These are phyloP conservation scores for Cladosporium velox DNA, from an alignment of 2,329 filamentous ascomycete species.

Conservation along the genomic window DNA sequence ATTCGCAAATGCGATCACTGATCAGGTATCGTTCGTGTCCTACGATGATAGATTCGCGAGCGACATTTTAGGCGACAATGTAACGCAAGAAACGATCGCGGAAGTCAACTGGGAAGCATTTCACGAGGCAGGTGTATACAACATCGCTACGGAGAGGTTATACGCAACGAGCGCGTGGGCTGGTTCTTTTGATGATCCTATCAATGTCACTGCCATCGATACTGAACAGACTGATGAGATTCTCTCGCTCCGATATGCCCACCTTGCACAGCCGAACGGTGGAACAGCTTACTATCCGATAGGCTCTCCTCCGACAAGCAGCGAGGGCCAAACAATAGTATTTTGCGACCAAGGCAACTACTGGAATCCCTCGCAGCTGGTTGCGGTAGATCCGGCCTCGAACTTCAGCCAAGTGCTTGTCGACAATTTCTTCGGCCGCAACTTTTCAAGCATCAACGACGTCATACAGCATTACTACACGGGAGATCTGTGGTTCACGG, in stretches of 20 bases:
- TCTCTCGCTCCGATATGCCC: constrained; percentile 30
- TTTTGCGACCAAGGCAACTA: constrained; percentile 39
- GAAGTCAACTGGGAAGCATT: constrained; percentile 34
- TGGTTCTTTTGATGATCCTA: constrained; percentile 34
- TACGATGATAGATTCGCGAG: constrained; percentile 36
- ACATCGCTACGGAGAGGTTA: constrained; percentile 40
- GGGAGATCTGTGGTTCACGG: constrained; percentile 63
- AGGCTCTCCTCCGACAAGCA: constrained; percentile 34
- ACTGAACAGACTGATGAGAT: constrained; percentile 32
- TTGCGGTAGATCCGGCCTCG: constrained; percentile 32
- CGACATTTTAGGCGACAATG: constrained; percentile 35
- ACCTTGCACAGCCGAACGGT: constrained; percentile 36
- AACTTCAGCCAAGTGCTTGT: constrained; percentile 44
- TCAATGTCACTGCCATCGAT: constrained; percentile 40
- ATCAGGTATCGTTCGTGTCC: constrained; percentile 33
- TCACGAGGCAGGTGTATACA: constrained; percentile 45
- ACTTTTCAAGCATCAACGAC: constrained; percentile 64
- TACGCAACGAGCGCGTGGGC: constrained; percentile 47
- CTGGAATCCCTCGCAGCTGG: constrained; percentile 30
- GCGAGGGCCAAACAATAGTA: constrained; percentile 35
- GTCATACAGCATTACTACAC: constrained; percentile 55
- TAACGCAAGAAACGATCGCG: constrained; percentile 32
- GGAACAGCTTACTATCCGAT: constrained; percentile 36
- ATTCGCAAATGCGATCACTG: constrained; percentile 34
- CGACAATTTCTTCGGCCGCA: constrained; percentile 62